A percentile compares a stretch with the other conserved stretches of the same genome.
phyloP scores from a whole-genome alignment of 2,329 filamentous ascomycete genomes.

The Canariomyces notabilis region DNA sequence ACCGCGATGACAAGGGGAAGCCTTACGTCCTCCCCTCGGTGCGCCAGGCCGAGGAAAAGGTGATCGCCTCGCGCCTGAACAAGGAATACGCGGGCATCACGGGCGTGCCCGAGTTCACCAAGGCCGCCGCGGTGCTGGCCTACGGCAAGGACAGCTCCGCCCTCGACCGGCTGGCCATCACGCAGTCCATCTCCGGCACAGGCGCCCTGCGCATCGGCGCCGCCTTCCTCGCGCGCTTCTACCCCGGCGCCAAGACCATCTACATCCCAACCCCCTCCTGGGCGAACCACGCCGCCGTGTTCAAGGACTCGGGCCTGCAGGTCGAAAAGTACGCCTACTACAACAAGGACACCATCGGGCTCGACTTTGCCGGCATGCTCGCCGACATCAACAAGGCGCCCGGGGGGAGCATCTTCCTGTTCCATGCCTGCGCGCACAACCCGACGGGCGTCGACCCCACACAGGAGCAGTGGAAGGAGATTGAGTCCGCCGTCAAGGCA shows the following conservation, averaged over 20 bases:
- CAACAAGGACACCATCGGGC: slow-evolving; percentile 95
- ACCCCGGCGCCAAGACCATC: slow-evolving; percentile 86
- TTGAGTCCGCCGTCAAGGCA: slow-evolving; percentile 80
- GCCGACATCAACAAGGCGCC: slow-evolving; percentile 86
- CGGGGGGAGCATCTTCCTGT: slow-evolving; percentile 80
- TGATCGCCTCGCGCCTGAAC: slow-evolving; percentile 73
- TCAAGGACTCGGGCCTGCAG: slow-evolving; percentile 84
- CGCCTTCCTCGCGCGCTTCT: slow-evolving; percentile 88
- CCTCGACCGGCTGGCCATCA: slow-evolving; percentile 79
- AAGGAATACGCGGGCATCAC: slow-evolving; percentile 99
- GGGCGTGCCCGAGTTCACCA: slow-evolving; percentile 89
- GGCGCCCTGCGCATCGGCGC: slow-evolving; percentile 92
- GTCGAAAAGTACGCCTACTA: slow-evolving; percentile 98
- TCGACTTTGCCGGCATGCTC: slow-evolving; percentile 93
- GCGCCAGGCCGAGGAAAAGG: slow-evolving; percentile 78
- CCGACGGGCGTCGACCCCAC: slow-evolving; percentile 95
- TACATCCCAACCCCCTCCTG: slow-evolving; percentile 95
- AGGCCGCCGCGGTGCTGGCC: slow-evolving; percentile 82
- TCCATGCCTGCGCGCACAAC: slow-evolving; percentile 98
- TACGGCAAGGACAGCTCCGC: slow-evolving; percentile 77
- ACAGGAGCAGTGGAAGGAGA: slow-evolving; percentile 84
- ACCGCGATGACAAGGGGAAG: slow-evolving; percentile 97
- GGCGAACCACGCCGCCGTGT: slow-evolving; percentile 97
- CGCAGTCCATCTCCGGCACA: slow-evolving; percentile 96
- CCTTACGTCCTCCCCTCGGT: slow-evolving; percentile 96